Base-by-base conservation (phyloP, 192 early-diverging fungal species). In the Umbelopsis sp. region DNA sequence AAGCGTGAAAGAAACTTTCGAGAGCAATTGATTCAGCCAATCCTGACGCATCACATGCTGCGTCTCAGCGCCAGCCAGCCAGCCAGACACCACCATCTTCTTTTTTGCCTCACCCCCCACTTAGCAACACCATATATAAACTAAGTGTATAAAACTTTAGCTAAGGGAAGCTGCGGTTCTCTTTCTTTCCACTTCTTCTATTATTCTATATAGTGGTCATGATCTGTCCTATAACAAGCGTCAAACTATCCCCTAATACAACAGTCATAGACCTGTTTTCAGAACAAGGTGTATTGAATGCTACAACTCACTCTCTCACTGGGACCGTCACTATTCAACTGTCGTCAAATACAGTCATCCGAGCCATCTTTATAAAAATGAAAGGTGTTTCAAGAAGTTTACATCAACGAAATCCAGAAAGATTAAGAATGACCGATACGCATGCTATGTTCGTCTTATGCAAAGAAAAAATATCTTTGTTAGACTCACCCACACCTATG, bases 41-140 rank as follows among this genome's bases (percentile, higher is more conserved):
- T 29, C 12, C 14, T 20, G 24, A 34, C 4, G 26, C 26, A 32
- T 62, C 56, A 62, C 56, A 62, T 62, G 56, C 17, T 62, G 31
- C 8, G 56, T 62, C 56, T 34, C 31, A 62, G 31, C 56, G 56
- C 56, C 56, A n/a, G n/a, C n/a, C n/a, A n/a, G n/a, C n/a, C n/a
- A n/a, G n/a, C n/a, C n/a, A 32, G 17, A 22, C 26, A 26, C 24
- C 26, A 26, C 52, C 31, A 20, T 29, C 26, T 62, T 32, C 26
- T 34, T 29, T 34, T 29, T 34, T 34, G 10, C 12, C 26, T 31
- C 56, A 10, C 31, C 56, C 26, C 26, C 54, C 26, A 8, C 29
- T 16, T 1, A 3, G 3, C 54, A 6, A 59, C 54, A 21, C 16
- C 31, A 16, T 25, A 32, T 20, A 59, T 26, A 62, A 62, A 31